These are phyloP conservation scores for Penicillium roqueforti DNA, from an alignment of 495 filamentous ascomycete species.

Conservation along the genomic window DNA sequence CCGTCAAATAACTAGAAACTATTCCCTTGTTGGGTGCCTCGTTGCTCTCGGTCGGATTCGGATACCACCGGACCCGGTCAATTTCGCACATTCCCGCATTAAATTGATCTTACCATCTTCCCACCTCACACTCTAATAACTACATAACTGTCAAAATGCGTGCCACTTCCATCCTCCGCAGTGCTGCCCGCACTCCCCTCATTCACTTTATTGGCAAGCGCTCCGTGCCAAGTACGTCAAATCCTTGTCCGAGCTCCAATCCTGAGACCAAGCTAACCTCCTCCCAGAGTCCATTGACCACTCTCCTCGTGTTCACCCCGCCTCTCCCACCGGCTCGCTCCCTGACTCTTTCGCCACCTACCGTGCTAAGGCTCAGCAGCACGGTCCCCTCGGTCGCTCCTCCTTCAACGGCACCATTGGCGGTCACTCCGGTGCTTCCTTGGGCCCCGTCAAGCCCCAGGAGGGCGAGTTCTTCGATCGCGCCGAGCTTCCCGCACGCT, in stretches of 20 bases:
- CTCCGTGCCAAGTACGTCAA: constrained; percentile 67
- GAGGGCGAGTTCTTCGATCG: constrained; percentile 84
- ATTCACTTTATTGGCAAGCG: constrained; percentile 94
- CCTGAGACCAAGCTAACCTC: constrained; percentile 12
- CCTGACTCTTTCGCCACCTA: constrained; percentile 84
- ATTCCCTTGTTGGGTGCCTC: constrained; percentile 7
- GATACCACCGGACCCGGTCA: constrained; percentile 31
- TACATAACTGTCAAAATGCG: constrained; percentile 46
- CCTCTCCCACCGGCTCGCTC: constrained; percentile 56
- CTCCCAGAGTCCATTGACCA: constrained; percentile 65
- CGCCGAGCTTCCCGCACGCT: constrained; percentile 76
- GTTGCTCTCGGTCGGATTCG: constrained; percentile 26
- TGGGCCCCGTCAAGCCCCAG: constrained; percentile 66
- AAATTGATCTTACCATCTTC: constrained; percentile 17
- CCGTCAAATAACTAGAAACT: neutral
- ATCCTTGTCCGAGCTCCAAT: constrained; percentile 1
- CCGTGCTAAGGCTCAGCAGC: constrained; percentile 87
- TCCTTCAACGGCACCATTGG: constrained; percentile 56
- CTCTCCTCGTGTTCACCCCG: constrained; percentile 58
- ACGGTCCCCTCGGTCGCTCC: constrained; percentile 68
- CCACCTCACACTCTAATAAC: constrained; percentile 12
- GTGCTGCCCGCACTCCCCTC: constrained; percentile 69
- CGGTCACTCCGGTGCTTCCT: constrained; percentile 55
- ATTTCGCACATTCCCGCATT: constrained; percentile 26
- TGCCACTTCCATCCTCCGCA: constrained; percentile 61